Evolutionary conservation across 164 flowering plant genomes (phyloP), one percentile per base, ranked within the genome.

Genomic region (Annona cherimola): DNA sequence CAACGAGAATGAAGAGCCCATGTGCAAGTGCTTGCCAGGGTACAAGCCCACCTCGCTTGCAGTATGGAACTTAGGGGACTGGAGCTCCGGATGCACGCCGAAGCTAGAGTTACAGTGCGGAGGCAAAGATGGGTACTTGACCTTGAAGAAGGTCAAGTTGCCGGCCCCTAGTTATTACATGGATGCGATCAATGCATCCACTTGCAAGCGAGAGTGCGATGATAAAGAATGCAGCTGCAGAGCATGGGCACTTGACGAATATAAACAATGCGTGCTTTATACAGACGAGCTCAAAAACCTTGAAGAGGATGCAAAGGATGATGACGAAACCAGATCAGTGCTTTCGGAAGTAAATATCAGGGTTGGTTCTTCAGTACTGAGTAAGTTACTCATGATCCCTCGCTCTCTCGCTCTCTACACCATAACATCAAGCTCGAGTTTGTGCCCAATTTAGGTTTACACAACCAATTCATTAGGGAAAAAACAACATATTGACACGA

Each of bases 171-270:
- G 1, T 20, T 3, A 3, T n/a, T n/a, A n/a, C n/a, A n/a, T n/a
- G 14, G 8, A 11, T 8, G 57, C 57, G 8, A 9, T 72, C 43
- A 9, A 9, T 26, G 5, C 39, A 14, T 7, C 0, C 3, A 5
- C 8, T 26, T 63, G 66, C 12, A 63, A 11, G 43, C 7, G 12
- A 2, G 40, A 20, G 3, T 63, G 66, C 12, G 26, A 9, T 63
- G 5, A 3, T 69, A 7, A 50, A 0, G 50, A 69, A 41, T 74
- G 76, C 26, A 62, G 63, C 61, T 73, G 75, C 65, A 45, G 60
- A 1, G 75, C 66, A 2, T 73, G 67, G 40, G 57, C 75, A 2
- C 70, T n/a, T n/a, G n/a, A n/a, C n/a, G n/a, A n/a, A n/a, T n/a
- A n/a, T n/a, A n/a, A n/a, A n/a, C n/a, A n/a, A n/a, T n/a, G n/a